Evolutionary conservation across 306 rosid species (phyloP).

Genomic region (Cicer cuneatum): DNA sequence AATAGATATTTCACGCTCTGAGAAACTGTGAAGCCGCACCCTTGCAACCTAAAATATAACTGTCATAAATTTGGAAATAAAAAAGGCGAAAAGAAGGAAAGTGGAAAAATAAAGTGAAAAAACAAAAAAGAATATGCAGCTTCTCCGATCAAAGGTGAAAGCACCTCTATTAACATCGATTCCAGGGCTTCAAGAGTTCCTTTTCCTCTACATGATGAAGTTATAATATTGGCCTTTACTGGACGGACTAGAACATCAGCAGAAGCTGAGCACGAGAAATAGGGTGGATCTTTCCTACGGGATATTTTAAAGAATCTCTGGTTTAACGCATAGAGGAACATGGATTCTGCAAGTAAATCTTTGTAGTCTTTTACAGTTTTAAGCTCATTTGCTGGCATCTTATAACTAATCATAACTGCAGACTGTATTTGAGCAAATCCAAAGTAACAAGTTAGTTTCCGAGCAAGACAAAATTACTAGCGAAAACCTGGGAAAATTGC

Average conservation of each 20-base stretch:
- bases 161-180: conserved; percentile 90
- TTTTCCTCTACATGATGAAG: conserved; percentile 82
- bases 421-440: conserved; percentile 61
- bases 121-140: conserved; percentile 20
- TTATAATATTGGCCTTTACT: conserved; percentile 83
- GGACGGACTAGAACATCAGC: conserved; percentile 89
- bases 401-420: conserved; percentile 96
- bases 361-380: conserved; percentile 88
- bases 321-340: conserved; percentile 86
- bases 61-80: conserved; percentile 42
- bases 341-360: conserved; percentile 87
- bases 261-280: conserved; percentile 87
- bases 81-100: conserved; percentile 25
- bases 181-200: conserved; percentile 84
- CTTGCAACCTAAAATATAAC: conserved; percentile 75
- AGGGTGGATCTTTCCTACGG: conserved; percentile 94
- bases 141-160: conserved; percentile 42
- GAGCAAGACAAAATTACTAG: conserved; percentile 8
- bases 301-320: conserved; percentile 94
- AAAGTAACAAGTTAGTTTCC: conserved; percentile 38
- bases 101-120: background rate
- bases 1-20: conserved; percentile 82
- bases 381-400: conserved; percentile 75
- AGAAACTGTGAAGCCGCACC: conserved; percentile 88
- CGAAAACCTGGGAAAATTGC: conserved; percentile 10